phyloP scores from a whole-genome alignment of 2,329 filamentous ascomycete genomes.

The Metarhizium brunneum region DNA sequence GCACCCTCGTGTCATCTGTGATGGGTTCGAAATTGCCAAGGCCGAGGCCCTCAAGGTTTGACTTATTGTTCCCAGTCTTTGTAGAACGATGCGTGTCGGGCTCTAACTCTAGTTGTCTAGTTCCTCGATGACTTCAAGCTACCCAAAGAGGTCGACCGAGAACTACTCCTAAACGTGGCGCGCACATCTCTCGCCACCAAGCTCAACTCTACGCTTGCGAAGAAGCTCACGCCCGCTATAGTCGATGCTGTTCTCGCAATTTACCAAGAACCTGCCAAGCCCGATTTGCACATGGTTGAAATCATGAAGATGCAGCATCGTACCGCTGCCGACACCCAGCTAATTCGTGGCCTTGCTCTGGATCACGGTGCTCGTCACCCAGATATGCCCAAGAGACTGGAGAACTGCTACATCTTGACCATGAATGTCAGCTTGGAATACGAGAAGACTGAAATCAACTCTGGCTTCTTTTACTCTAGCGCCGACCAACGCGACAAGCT shows the following conservation, averaged over 20 bases:
- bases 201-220: slow-evolving; percentile 78
- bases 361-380: slow-evolving; percentile 95
- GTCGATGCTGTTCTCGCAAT: slow-evolving; percentile 95
- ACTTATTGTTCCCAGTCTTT: not conserved
- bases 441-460: slow-evolving; percentile 99
- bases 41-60: slow-evolving; percentile 75
- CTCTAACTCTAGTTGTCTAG: slow-evolving; percentile 29
- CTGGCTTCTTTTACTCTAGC: slow-evolving; percentile 95
- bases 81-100: not conserved
- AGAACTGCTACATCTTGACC: slow-evolving; percentile 91
- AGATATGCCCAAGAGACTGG: slow-evolving; percentile 94
- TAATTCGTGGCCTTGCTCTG: slow-evolving; percentile 85
- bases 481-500: slow-evolving; percentile 96
- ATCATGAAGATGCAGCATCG: slow-evolving; percentile 99
- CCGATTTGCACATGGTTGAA: slow-evolving; percentile 97
- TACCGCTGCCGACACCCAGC: slow-evolving; percentile 87
- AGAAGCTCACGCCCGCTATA: slow-evolving; percentile 87
- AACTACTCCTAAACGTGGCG: slow-evolving; percentile 86
- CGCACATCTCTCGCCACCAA: slow-evolving; percentile 93
- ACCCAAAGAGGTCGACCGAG: slow-evolving; percentile 76
- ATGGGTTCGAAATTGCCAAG: slow-evolving; percentile 97
- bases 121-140: slow-evolving; percentile 96
- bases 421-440: slow-evolving; percentile 97
- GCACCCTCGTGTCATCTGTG: slow-evolving; percentile 91
- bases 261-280: slow-evolving; percentile 80